phyloP scores from a whole-genome alignment of 176 grass and related monocot species.

The Hyparrhenia diplandra region DNA sequence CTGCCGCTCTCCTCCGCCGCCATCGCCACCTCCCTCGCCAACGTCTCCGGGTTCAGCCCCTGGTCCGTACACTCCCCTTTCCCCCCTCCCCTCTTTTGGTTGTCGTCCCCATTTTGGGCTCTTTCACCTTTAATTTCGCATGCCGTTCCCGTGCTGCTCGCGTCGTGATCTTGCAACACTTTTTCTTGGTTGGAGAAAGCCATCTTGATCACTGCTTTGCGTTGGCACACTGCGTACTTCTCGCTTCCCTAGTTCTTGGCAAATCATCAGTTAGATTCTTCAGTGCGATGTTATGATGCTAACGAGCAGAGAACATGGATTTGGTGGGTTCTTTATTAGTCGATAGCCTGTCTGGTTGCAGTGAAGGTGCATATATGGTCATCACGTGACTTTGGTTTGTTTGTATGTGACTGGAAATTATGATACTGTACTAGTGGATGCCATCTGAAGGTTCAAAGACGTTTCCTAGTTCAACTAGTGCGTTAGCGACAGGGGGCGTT shows the following conservation, averaged over 20 bases:
- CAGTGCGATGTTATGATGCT: background rate
- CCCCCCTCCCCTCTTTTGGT: rapidly evolving
- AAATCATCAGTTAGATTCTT: background rate
- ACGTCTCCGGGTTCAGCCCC: conserved; percentile 94
- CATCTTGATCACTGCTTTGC: background rate
- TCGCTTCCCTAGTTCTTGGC: background rate
- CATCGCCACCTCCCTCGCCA: conserved; percentile 79
- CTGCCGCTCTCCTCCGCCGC: conserved; percentile 74
- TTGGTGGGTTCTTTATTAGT: background rate
- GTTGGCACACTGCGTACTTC: background rate
- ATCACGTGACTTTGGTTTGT: conserved; percentile 2
- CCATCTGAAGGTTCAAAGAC: background rate
- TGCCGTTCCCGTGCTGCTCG: background rate
- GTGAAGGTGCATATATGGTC: background rate
- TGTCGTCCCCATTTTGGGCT: background rate
- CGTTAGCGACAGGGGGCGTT: background rate
- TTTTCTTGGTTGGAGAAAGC: background rate
- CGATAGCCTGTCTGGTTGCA: background rate
- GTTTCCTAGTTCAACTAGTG: background rate
- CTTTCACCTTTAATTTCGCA: background rate
- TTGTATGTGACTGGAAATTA: background rate
- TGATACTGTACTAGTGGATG: background rate
- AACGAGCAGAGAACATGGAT: background rate
- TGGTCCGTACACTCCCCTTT: conserved; percentile 37
- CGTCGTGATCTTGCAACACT: background rate